Evolutionary conservation across 129 eudicot genomes (phyloP).

Genomic region (Cynara cardunculus): DNA sequence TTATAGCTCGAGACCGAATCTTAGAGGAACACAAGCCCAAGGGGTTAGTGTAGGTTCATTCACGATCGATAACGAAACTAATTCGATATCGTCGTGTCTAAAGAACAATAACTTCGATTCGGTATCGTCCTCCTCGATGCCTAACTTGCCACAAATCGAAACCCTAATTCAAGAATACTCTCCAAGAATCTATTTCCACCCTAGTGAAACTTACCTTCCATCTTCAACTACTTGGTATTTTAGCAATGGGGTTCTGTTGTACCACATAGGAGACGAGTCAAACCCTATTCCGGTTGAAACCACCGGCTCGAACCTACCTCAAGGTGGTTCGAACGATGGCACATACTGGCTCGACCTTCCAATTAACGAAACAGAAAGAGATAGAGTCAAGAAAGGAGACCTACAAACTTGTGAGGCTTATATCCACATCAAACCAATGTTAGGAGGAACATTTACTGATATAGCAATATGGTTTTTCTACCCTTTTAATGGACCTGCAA

Average conservation of each 20-base stretch:
- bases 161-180: slow-evolving; percentile 37
- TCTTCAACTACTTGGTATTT: slow-evolving; percentile 49
- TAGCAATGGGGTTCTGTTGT: slow-evolving; percentile 35
- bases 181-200: slow-evolving; percentile 44
- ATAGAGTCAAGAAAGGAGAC: slow-evolving; percentile 41
- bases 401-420: slow-evolving; percentile 33
- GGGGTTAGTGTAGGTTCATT: slow-evolving; percentile 48
- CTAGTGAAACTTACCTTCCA: slow-evolving; percentile 41
- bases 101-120: slow-evolving; percentile 34
- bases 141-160: slow-evolving; percentile 31
- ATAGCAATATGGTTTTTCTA: slow-evolving; percentile 40
- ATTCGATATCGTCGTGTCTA: slow-evolving; percentile 32
- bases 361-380: slow-evolving; percentile 18
- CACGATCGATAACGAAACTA: slow-evolving; percentile 6
- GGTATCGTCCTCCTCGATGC: slow-evolving; percentile 30
- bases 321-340: slow-evolving; percentile 47
- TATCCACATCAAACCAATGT: slow-evolving; percentile 45
- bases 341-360: slow-evolving; percentile 51
- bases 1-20: slow-evolving; percentile 34
- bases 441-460: slow-evolving; percentile 51
- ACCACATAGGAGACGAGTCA: slow-evolving; percentile 31
- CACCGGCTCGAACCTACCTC: slow-evolving; percentile 40
- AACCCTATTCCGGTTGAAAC: slow-evolving; percentile 26
- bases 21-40: slow-evolving; percentile 37
- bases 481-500: slow-evolving; percentile 47